These are phyloP conservation scores for Auxenochlorella protothecoides DNA, from an alignment of 139 green algal genomes.

Conservation along the genomic window DNA sequence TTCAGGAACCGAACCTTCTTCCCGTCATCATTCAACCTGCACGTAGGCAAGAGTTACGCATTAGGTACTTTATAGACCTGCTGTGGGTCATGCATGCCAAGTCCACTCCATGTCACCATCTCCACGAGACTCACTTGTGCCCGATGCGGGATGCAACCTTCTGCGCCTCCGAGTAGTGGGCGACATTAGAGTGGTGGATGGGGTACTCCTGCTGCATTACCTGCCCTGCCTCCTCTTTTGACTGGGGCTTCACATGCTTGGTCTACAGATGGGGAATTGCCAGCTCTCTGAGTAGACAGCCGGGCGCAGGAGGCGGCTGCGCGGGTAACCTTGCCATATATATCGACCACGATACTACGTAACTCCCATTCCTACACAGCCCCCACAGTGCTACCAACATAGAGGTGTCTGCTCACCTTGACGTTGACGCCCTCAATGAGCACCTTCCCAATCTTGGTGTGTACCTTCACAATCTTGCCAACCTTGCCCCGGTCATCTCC, in stretches of 20 bases:
- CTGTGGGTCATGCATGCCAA: background rate
- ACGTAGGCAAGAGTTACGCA: background rate
- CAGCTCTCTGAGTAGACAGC: too few species aligned
- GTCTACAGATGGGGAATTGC: slow-evolving; percentile 11
- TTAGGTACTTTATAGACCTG: background rate
- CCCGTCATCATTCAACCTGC: slow-evolving; percentile 39
- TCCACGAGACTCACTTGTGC: slow-evolving; percentile 41
- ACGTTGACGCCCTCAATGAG: slow-evolving; percentile 90
- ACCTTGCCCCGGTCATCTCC: slow-evolving; percentile 92
- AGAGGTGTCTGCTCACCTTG: slow-evolving; percentile 29
- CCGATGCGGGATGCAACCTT: slow-evolving; percentile 57
- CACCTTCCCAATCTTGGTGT: slow-evolving; percentile 72
- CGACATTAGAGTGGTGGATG: slow-evolving; percentile 94
- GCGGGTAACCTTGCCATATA: too few species aligned
- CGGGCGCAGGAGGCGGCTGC: too few species aligned
- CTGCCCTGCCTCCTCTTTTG: slow-evolving; percentile 63
- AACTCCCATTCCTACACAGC: too few species aligned
- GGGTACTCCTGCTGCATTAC: slow-evolving; percentile 78
- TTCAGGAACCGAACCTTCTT: slow-evolving; percentile 78
- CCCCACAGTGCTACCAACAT: background rate
- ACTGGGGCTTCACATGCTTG: slow-evolving; percentile 64
- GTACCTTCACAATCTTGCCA: slow-evolving; percentile 58
- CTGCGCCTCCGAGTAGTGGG: slow-evolving; percentile 76
- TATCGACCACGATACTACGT: too few species aligned
- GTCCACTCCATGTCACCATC: background rate